These are phyloP conservation scores for Phaeolepiota aurea DNA, from an alignment of 768 basidiomycete genomes.

Conservation along the genomic window DNA sequence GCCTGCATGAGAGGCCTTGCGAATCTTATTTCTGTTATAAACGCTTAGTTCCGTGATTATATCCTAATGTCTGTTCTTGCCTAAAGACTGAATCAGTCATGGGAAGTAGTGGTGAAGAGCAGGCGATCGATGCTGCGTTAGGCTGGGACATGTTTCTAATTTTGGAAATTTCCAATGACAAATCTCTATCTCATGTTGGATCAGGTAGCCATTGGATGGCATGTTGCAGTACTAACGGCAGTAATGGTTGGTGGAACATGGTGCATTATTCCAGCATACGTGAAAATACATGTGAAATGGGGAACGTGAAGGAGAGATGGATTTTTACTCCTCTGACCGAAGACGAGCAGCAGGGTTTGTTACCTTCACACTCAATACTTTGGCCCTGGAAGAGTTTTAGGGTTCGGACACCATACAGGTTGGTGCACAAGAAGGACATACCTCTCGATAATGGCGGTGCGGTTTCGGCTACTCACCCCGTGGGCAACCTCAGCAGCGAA, in stretches of 20 bases:
- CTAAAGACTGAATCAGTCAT: constrained; percentile 4
- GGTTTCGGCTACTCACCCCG: constrained; percentile 93
- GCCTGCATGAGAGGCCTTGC: constrained; percentile 86
- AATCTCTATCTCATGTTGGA: too few species aligned
- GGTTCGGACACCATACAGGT: background rate
- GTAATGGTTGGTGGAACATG: constrained; percentile 27
- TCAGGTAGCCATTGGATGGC: too few species aligned
- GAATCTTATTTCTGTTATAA: too few species aligned
- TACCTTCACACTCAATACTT: constrained; percentile 84
- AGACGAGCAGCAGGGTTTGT: constrained; percentile 89
- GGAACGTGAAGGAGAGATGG: constrained; percentile 27
- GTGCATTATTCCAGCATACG: constrained; percentile 45
- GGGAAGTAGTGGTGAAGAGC: background rate
- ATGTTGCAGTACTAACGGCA: background rate
- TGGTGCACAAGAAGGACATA: constrained; percentile 19
- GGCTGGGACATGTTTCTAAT: too few species aligned
- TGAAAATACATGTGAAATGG: constrained; percentile 41
- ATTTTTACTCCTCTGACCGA: constrained; percentile 84
- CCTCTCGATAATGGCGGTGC: constrained; percentile 85
- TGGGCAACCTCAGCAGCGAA: constrained; percentile 97
- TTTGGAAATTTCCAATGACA: too few species aligned
- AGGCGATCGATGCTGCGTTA: too few species aligned
- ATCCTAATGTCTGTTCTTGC: constrained; percentile 24
- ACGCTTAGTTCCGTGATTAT: too few species aligned
- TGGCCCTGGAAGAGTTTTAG: constrained; percentile 45